Evolutionary conservation across 169 alveolate species (phyloP).

Genomic region (Plasmodium vivax): DNA sequence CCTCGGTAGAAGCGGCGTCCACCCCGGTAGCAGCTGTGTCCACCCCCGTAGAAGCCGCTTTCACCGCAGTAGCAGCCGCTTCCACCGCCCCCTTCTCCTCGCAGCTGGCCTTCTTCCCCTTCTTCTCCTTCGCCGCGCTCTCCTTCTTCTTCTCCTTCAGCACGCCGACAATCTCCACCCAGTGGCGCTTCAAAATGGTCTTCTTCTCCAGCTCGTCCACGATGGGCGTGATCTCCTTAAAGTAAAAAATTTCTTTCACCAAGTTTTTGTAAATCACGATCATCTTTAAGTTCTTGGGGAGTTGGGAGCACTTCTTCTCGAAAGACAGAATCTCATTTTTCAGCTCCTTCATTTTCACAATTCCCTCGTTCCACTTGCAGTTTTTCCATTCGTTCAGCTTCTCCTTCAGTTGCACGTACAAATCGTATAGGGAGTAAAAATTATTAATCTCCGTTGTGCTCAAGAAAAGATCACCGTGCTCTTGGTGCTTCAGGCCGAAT

Average conservation of each 20-base stretch:
- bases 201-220: slow-evolving; percentile 92
- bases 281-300: slow-evolving; percentile 76
- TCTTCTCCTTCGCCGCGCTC: slow-evolving; percentile 79
- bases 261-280: slow-evolving; percentile 70
- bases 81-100: not conserved
- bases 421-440: slow-evolving; percentile 92
- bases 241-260: slow-evolving; percentile 64
- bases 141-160: slow-evolving; percentile 70
- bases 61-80: too few species aligned
- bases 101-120: slow-evolving; percentile 79
- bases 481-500: slow-evolving; percentile 94
- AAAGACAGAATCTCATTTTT: slow-evolving; percentile 91
- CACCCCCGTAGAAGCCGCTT: not conserved
- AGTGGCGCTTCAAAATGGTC: slow-evolving; percentile 94
- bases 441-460: slow-evolving; percentile 93
- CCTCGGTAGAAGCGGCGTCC: not conserved
- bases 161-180: slow-evolving; percentile 88
- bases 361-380: slow-evolving; percentile 93
- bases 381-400: slow-evolving; percentile 87
- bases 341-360: slow-evolving; percentile 95
- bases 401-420: slow-evolving; percentile 84
- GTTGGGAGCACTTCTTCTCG: slow-evolving; percentile 83
- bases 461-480: slow-evolving; percentile 94
- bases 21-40: not conserved
- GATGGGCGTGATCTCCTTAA: slow-evolving; percentile 89